phyloP scores from a whole-genome alignment of 176 grass and related monocot genomes.

The Metroxylon sagu region DNA sequence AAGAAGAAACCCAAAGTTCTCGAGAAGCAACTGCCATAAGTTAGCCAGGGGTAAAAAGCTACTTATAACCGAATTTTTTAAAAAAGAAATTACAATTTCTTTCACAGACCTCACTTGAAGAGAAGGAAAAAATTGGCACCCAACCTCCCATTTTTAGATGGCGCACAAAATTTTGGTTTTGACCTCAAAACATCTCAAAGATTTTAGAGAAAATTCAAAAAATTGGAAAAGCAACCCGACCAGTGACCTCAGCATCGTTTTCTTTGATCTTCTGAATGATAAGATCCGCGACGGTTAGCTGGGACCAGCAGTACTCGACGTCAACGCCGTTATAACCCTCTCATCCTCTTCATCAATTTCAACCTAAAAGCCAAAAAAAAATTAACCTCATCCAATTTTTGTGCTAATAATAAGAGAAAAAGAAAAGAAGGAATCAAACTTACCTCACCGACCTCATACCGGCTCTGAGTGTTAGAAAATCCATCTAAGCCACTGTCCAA shows the following conservation, averaged over 20 bases:
- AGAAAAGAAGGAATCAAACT: neutral
- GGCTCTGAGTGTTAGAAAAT: conserved; percentile 53
- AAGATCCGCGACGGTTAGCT: conserved; percentile 57
- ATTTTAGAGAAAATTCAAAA: neutral
- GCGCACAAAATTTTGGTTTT: no score
- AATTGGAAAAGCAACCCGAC: conserved; percentile 13
- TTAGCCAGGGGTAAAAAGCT: no score
- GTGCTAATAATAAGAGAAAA: no score
- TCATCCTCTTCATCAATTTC: conserved; percentile 87
- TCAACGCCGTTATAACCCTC: conserved; percentile 65
- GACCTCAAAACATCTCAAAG: no score
- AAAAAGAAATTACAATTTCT: no score
- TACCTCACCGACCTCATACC: conserved; percentile 61
- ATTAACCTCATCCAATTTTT: neutral
- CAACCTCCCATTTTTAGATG: no score
- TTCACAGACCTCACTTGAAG: no score
- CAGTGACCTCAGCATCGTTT: conserved; percentile 47
- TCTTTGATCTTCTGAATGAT: conserved; percentile 82
- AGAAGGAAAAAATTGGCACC: no score
- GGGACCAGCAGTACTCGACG: no score
- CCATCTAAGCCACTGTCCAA: conserved; percentile 36
- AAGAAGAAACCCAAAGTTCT: no score
- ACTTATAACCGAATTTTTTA: no score
- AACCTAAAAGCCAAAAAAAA: conserved; percentile 28
- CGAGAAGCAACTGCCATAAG: no score